Evolutionary conservation across 805 yeast species (phyloP), one percentile per base, ranked within the genome.

Genomic region (Alloascoidea hylecoeti): DNA sequence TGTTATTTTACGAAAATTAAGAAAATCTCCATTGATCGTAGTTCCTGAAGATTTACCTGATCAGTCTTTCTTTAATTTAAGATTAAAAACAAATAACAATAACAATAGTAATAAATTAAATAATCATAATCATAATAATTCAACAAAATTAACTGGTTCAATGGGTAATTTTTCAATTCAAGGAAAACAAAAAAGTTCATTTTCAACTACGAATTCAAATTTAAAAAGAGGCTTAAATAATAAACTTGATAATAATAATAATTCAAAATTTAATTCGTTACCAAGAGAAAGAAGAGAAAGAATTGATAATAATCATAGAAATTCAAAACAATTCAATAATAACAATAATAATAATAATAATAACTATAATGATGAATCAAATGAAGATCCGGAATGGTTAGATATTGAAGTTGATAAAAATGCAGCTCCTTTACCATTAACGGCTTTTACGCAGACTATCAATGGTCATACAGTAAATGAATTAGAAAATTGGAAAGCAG

Each of bases 381-480:
- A n/a, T 4, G 16, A 35, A 4, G 44, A 39, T 16, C 41, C 44
- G 5, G 44, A 41, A 18, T 41, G 44, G 44, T 18, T 39, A 3
- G 44, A 35, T 6, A 18, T 18, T 6, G 54, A 49, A n/a, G 35
- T 41, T 13, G 51, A 46, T 9, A 42, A 36, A 30, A 23, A 23
- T 23, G 30, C 30, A n/a, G n/a, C 30, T n/a, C 13, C 9, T 23
- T 9, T 23, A n/a, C n/a, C 30, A 23, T 23, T 23, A 23, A 9
- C 30, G 9, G 30, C 30, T 9, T 23, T 23, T 23, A n/a, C n/a
- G n/a, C n/a, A n/a, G n/a, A n/a, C n/a, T n/a, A n/a, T n/a, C n/a
- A 23, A 23, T 23, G 30, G 30, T 9, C 30, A 23, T n/a, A 23
- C 30, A 9, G 43, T 37, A 30, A 50, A 32, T 28, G 39, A 18